phyloP scores from a whole-genome alignment of 1,284 basidiomycete species.

The Rhodotorula sp. region DNA sequence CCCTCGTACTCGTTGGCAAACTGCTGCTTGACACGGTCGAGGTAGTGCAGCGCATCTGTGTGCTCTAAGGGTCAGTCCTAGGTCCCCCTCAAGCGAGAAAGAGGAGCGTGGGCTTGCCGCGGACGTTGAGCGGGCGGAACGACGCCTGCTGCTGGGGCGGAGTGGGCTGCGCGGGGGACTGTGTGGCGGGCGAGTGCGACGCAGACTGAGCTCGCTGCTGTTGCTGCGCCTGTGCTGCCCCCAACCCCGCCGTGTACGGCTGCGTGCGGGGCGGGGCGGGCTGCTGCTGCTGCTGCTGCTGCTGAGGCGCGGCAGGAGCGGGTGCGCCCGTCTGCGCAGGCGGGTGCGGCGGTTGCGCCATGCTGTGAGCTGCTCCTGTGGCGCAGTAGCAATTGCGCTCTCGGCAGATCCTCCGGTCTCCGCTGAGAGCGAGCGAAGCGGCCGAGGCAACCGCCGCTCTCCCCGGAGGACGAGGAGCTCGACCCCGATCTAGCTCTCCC shows the following conservation, averaged over 20 bases:
- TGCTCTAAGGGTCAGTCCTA: not conserved
- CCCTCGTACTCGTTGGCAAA: constrained; percentile 43
- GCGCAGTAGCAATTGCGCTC: not conserved
- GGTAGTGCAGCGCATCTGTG: constrained; percentile 38
- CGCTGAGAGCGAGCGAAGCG: not conserved
- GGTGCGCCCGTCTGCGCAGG: not conserved
- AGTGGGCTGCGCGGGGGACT: not conserved
- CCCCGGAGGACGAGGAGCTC: too few species aligned
- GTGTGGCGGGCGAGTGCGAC: not conserved
- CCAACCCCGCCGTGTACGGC: not conserved
- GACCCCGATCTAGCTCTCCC: too few species aligned
- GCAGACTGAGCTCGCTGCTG: not conserved
- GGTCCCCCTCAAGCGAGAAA: not conserved
- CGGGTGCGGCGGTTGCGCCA: not conserved
- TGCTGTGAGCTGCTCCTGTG: not conserved
- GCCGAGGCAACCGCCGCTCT: too few species aligned
- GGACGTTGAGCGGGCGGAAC: constrained; percentile 40
- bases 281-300: not conserved
- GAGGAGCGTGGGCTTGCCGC: constrained; percentile 13
- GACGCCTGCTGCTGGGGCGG: constrained; percentile 8
- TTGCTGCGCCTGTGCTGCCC: not conserved
- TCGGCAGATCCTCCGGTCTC: not conserved
- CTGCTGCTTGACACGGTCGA: constrained; percentile 43
- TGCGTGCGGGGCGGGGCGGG: not conserved
- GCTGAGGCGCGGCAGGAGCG: constrained; percentile 4